Conservation (phyloP, 768 basidiomycete genomes). For the Calocybe indica region DNA sequence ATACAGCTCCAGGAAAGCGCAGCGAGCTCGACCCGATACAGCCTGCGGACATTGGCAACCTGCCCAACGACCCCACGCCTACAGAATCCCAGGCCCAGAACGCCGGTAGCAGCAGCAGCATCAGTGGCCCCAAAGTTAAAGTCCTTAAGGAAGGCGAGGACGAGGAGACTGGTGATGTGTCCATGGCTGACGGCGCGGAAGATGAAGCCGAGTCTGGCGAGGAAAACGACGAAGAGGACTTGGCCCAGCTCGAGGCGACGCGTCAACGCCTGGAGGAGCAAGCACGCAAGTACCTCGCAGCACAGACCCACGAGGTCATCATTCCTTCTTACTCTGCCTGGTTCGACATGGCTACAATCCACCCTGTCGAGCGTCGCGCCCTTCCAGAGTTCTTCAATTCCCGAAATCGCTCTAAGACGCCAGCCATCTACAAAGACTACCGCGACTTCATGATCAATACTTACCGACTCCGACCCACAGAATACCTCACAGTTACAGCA, state of each 20-base stretch:
- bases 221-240: slow-evolving; percentile 82
- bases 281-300: slow-evolving; percentile 90
- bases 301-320: slow-evolving; percentile 95
- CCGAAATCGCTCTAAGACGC: slow-evolving; percentile 91
- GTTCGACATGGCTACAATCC: slow-evolving; percentile 95
- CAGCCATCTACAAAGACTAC: slow-evolving; percentile 97
- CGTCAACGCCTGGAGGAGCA: slow-evolving; percentile 77
- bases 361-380: slow-evolving; percentile 85
- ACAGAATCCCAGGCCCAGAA: slow-evolving; percentile 29
- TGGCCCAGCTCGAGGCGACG: slow-evolving; percentile 76
- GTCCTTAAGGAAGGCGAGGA: slow-evolving; percentile 51
- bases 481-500: slow-evolving; percentile 96
- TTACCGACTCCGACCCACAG: slow-evolving; percentile 86
- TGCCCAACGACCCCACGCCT: slow-evolving; percentile 36
- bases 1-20: slow-evolving; percentile 78
- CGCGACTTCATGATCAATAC: slow-evolving; percentile 99
- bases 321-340: slow-evolving; percentile 97
- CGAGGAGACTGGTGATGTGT: slow-evolving; percentile 68
- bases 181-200: slow-evolving; percentile 75
- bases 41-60: slow-evolving; percentile 74
- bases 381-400: slow-evolving; percentile 99
- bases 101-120: too few relatives aligned
- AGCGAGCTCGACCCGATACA: slow-evolving; percentile 82
- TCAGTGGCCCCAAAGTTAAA: slow-evolving; percentile 31
- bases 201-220: slow-evolving; percentile 76